A percentile compares a stretch with the other conserved stretches of the same genome.
phyloP scores from a whole-genome alignment of 2,329 filamentous ascomycete species.

The Dactylonectria estremocensis region DNA sequence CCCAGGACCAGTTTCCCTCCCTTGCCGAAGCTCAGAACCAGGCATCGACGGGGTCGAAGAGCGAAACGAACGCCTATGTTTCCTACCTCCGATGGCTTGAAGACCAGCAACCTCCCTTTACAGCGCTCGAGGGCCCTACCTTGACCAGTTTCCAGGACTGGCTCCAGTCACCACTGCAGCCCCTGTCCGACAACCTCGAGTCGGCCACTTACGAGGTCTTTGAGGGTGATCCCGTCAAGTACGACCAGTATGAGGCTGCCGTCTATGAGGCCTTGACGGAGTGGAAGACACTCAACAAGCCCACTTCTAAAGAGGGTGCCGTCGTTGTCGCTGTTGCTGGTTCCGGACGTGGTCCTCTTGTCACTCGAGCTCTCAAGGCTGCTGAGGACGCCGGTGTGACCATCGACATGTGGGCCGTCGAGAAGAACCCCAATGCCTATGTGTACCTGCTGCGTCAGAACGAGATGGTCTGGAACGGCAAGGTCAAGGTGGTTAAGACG shows the following conservation, averaged over 20 bases:
- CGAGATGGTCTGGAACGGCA: conserved; percentile 81
- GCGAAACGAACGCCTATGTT: conserved; percentile 66
- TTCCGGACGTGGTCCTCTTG: conserved; percentile 91
- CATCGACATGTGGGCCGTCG: conserved; percentile 91
- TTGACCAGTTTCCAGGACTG: conserved; percentile 86
- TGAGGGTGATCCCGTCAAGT: conserved; percentile 98
- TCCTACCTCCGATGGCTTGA: conserved; percentile 90
- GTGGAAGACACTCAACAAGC: conserved; percentile 80
- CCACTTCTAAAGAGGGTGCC: conserved; percentile 77
- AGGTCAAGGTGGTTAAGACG: conserved; percentile 91
- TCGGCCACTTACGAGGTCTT: conserved; percentile 99
- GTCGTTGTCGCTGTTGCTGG: conserved; percentile 94
- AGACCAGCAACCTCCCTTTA: conserved; percentile 79
- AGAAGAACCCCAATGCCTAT: conserved; percentile 99
- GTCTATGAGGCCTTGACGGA: conserved; percentile 86
- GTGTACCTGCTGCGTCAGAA: conserved; percentile 93
- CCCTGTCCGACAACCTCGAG: conserved; percentile 95
- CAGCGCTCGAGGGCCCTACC: conserved; percentile 65
- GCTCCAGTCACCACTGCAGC: conserved; percentile 94
- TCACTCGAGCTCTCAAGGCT: conserved; percentile 88
- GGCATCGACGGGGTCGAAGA: conserved; percentile 46
- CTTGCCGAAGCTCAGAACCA: conserved; percentile 75
- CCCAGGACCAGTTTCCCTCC: conserved; percentile 75
- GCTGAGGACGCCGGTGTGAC: conserved; percentile 82
- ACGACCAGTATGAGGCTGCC: conserved; percentile 93